A percentile compares a stretch with the other conserved stretches of the same genome.
phyloP scores from a whole-genome alignment of 305 asterid species.

The Solanum hybrid region DNA sequence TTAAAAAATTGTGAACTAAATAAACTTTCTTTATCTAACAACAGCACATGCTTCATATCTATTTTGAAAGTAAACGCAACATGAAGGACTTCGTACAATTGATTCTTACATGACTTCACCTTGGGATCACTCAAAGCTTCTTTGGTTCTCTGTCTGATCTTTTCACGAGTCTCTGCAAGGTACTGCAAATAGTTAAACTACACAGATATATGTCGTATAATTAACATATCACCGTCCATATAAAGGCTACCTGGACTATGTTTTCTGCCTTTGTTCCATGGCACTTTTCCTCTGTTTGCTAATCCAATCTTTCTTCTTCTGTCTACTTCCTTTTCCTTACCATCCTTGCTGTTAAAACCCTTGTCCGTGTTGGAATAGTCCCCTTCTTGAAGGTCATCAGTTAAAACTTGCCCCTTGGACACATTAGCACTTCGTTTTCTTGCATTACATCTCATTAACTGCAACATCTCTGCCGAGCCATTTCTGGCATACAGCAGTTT shows the following conservation, averaged over 20 bases:
- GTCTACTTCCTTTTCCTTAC: constrained; percentile 19
- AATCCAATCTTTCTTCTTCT: constrained; percentile 29
- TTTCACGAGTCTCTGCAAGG: constrained; percentile 67
- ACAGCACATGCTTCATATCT: not conserved
- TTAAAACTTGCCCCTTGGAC: constrained; percentile 14
- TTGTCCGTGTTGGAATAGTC: not conserved
- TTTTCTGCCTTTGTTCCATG: constrained; percentile 88
- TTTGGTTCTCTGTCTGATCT: constrained; percentile 66
- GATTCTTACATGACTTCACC: constrained; percentile 99
- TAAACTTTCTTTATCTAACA: not conserved
- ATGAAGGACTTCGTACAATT: not conserved
- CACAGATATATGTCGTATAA: not conserved
- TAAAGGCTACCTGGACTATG: constrained; percentile 63
- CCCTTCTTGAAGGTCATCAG: constrained; percentile 15
- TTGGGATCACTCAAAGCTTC: constrained; percentile 96
- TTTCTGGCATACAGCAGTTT: constrained; percentile 22
- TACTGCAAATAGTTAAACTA: constrained; percentile 9
- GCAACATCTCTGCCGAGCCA: constrained; percentile 13
- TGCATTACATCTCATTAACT: constrained; percentile 18
- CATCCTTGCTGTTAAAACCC: constrained; percentile 17
- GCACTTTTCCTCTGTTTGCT: constrained; percentile 76
- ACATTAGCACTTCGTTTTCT: constrained; percentile 12
- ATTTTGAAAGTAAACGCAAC: not conserved
- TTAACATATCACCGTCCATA: not conserved
- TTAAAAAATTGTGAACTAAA: not conserved